These are phyloP conservation scores for Phenoliferia sp. DNA, from an alignment of 1,284 basidiomycete genomes.

Conservation along the genomic window DNA sequence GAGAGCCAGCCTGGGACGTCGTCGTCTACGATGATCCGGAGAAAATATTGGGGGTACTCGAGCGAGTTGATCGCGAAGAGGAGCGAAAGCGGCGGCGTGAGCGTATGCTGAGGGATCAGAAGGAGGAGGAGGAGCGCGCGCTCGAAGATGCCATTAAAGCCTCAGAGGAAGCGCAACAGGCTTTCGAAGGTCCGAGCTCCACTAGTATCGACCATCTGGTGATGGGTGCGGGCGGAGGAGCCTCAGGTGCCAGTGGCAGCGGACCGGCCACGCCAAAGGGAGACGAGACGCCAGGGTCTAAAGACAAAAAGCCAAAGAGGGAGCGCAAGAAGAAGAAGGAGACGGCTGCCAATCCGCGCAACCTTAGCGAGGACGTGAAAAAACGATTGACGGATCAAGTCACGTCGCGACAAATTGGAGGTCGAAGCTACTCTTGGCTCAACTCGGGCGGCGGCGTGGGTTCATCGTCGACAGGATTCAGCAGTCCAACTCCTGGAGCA, in stretches of 20 bases:
- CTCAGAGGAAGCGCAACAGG: constrained; percentile 43
- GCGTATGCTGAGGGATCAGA: constrained; percentile 60
- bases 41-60: constrained; percentile 66
- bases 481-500: constrained; percentile 34
- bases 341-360: constrained; percentile 65
- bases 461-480: constrained; percentile 44
- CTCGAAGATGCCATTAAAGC: constrained; percentile 35
- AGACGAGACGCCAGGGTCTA: not conserved
- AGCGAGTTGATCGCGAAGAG: constrained; percentile 71
- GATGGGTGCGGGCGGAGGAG: constrained; percentile 1
- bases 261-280: constrained; percentile 9
- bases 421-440: constrained; percentile 74
- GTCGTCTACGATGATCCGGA: constrained; percentile 64
- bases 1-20: constrained; percentile 68
- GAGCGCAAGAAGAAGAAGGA: constrained; percentile 70
- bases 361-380: constrained; percentile 79
- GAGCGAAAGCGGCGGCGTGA: constrained; percentile 66
- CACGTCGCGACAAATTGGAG: constrained; percentile 75
- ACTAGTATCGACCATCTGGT: not conserved
- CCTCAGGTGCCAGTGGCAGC: not conserved
- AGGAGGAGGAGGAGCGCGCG: constrained; percentile 44
- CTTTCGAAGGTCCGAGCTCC: not conserved
- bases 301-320: constrained; percentile 48
- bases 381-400: constrained; percentile 85
- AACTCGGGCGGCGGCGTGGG: constrained; percentile 42